Conservation (phyloP, 768 basidiomycete species). For the Dendrothele bispora region DNA sequence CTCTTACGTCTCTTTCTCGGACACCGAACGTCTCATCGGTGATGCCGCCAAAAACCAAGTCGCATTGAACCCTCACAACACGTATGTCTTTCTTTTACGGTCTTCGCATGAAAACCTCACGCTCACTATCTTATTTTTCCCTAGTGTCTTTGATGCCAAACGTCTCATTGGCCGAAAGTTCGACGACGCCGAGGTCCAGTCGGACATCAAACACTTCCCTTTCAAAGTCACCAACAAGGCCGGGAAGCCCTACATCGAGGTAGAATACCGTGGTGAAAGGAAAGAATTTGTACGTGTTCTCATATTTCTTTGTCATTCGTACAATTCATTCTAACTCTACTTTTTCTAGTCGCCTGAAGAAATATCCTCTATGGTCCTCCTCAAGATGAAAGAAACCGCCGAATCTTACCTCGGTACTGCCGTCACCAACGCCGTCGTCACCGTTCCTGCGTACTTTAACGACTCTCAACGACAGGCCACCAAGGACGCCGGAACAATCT, state of each 20-base stretch:
- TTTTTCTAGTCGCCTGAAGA: slow-evolving; percentile 56
- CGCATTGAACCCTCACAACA: slow-evolving; percentile 72
- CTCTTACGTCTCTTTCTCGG: slow-evolving; percentile 89
- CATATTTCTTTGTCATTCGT: background rate
- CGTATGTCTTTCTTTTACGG: slow-evolving; percentile 36
- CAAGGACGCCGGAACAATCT: slow-evolving; percentile 66
- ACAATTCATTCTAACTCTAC: background rate
- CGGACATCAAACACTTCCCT: slow-evolving; percentile 51
- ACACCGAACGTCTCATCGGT: slow-evolving; percentile 80
- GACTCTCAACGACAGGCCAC: slow-evolving; percentile 69
- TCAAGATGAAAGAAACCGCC: slow-evolving; percentile 72
- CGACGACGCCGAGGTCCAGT: slow-evolving; percentile 43
- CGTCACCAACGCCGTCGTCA: slow-evolving; percentile 60
- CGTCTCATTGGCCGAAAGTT: slow-evolving; percentile 56
- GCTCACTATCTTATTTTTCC: background rate
- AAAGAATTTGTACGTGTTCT: slow-evolving; percentile 53
- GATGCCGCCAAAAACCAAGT: slow-evolving; percentile 79
- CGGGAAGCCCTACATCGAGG: slow-evolving; percentile 52
- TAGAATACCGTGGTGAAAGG: slow-evolving; percentile 53
- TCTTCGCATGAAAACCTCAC: too few species aligned
- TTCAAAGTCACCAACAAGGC: slow-evolving; percentile 43
- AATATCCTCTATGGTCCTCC: slow-evolving; percentile 64
- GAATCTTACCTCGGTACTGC: slow-evolving; percentile 66
- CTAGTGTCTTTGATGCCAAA: slow-evolving; percentile 53
- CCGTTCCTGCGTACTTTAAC: slow-evolving; percentile 66